These are phyloP conservation scores for Psophocarpus tetragonolobus DNA, from an alignment of 306 rosid species.

Conservation along the genomic window DNA sequence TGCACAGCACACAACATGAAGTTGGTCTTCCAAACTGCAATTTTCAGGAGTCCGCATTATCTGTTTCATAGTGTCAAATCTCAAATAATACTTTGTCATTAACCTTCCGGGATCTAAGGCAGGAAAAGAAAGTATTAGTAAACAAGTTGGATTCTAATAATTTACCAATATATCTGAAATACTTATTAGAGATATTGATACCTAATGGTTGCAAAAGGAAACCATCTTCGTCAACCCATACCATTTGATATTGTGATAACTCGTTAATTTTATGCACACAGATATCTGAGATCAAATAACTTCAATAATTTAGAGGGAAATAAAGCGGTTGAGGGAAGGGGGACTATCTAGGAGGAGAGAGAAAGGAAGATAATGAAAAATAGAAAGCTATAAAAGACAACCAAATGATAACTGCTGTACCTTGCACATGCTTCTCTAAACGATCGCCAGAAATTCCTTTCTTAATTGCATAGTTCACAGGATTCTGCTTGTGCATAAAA, in stretches of 20 bases:
- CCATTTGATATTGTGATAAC: slow-evolving; percentile 73
- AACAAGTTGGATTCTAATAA: slow-evolving; percentile 15
- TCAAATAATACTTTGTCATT: slow-evolving; percentile 95
- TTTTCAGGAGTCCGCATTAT: slow-evolving; percentile 78
- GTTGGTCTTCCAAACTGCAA: slow-evolving; percentile 81
- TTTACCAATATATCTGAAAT: slow-evolving; percentile 15
- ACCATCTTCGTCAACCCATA: slow-evolving; percentile 96
- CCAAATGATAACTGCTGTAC: slow-evolving; percentile 42
- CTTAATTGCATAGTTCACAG: slow-evolving; percentile 62
- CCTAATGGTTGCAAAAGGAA: slow-evolving; percentile 94
- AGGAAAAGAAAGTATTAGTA: slow-evolving; percentile 34
- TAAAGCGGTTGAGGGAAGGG: neutral
- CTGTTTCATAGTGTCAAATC: slow-evolving; percentile 91
- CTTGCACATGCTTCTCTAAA: slow-evolving; percentile 81
- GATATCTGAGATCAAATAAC: slow-evolving; percentile 55
- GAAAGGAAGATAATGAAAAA: neutral
- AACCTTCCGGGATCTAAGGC: slow-evolving; percentile 86
- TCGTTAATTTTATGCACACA: slow-evolving; percentile 85
- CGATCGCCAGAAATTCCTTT: slow-evolving; percentile 60
- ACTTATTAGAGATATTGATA: slow-evolving; percentile 34
- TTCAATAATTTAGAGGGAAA: slow-evolving; percentile 18
- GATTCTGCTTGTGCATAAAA: slow-evolving; percentile 59
- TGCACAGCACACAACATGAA: slow-evolving; percentile 75
- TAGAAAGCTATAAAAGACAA: slow-evolving; percentile 7
- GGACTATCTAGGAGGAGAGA: neutral